These are phyloP conservation scores for Nepenthes mirabilis DNA, from an alignment of 148 eudicot species.

Conservation along the genomic window DNA sequence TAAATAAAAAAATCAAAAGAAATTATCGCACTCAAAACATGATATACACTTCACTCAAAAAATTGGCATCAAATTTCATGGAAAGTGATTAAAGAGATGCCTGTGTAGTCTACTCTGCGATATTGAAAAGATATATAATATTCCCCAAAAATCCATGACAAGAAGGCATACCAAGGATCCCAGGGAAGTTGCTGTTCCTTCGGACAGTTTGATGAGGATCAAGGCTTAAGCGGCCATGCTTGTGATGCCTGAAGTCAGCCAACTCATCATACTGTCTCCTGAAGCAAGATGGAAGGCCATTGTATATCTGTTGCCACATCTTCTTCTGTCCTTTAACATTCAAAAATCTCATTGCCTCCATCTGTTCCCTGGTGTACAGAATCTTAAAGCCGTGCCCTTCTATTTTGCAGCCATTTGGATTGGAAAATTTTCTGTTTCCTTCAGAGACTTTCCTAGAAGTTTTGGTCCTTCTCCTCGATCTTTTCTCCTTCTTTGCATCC, in stretches of 20 bases:
- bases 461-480: slow-evolving; percentile 14
- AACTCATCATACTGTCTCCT: slow-evolving; percentile 44
- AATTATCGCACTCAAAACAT: background rate
- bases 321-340: slow-evolving; percentile 30
- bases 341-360: slow-evolving; percentile 33
- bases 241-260: slow-evolving; percentile 20
- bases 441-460: slow-evolving; percentile 7
- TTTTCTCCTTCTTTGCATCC: slow-evolving; percentile 12
- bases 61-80: background rate
- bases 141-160: background rate
- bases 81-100: background rate
- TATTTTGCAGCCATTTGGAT: slow-evolving; percentile 2
- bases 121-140: no score
- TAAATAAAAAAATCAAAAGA: background rate
- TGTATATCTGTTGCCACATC: slow-evolving; percentile 32
- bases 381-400: slow-evolving; percentile 8
- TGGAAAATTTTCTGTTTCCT: slow-evolving; percentile 4
- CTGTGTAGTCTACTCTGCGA: no score
- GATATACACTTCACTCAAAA: background rate
- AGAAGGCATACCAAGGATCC: slow-evolving; percentile 19
- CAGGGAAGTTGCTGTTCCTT: slow-evolving; percentile 14
- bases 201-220: slow-evolving; percentile 22
- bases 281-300: slow-evolving; percentile 22
- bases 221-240: slow-evolving; percentile 14
- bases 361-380: slow-evolving; percentile 24